Conservation (phyloP, 768 basidiomycete species). For the Boletus patriciae region DNA sequence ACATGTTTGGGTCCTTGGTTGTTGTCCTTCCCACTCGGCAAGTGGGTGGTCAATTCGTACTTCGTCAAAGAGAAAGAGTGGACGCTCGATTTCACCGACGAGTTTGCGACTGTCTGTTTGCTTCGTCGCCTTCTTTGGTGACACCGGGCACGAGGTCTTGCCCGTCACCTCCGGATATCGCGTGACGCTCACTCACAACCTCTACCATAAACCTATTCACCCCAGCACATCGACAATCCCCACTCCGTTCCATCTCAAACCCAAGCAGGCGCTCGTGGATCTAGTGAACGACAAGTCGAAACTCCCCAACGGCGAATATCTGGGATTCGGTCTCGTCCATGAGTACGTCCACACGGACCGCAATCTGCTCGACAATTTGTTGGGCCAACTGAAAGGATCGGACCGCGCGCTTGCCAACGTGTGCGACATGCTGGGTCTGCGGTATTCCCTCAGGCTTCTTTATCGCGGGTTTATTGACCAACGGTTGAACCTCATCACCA, state of each 20-base stretch:
- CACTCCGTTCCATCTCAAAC: too few relatives aligned
- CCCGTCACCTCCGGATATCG: slow-evolving; percentile 42
- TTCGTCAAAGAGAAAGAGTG: background rate
- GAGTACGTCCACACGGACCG: slow-evolving; percentile 22
- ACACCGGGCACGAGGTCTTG: slow-evolving; percentile 47
- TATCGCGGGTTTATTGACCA: background rate
- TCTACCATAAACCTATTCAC: too few relatives aligned
- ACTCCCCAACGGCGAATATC: slow-evolving; percentile 31
- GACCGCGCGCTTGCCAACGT: slow-evolving; percentile 6
- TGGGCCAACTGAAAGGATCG: slow-evolving; percentile 13
- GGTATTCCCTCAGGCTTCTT: background rate
- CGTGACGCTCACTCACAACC: slow-evolving; percentile 46
- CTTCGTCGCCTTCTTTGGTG: slow-evolving; percentile 43
- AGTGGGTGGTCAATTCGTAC: slow-evolving; percentile 5
- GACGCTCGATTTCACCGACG: background rate
- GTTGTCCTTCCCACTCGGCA: slow-evolving; percentile 44
- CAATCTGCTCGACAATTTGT: background rate
- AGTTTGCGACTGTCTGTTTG: slow-evolving; percentile 15
- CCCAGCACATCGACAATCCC: too few relatives aligned
- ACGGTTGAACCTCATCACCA: background rate
- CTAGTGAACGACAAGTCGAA: too few relatives aligned
- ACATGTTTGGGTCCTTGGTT: slow-evolving; percentile 54
- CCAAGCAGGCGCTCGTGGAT: too few relatives aligned
- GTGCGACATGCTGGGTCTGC: slow-evolving; percentile 4
- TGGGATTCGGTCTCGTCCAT: slow-evolving; percentile 38